Evolutionary conservation across 352 stramenopile genomes (phyloP), one percentile per base, ranked within the genome.

Genomic region (Globisporangium middletonii): DNA sequence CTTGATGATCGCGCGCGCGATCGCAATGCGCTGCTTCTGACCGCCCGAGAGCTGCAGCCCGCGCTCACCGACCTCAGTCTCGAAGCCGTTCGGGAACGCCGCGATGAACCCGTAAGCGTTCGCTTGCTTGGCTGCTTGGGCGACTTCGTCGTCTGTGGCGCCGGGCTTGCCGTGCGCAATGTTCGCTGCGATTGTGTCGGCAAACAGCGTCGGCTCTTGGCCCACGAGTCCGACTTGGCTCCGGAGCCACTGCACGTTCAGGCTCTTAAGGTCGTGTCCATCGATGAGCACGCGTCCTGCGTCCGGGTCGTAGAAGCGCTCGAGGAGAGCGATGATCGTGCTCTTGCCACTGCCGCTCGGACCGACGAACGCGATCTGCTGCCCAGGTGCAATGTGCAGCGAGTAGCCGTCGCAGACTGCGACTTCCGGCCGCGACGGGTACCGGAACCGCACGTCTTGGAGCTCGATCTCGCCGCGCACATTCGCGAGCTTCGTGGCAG

Each of bases 71-170:
- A 98, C 82, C 35, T 86, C 65, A 0, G 94, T 98, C n/a, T 86
- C 71, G 61, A 96, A 97, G 18, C 79, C 77, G 13, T 96, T 68
- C 0, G 93, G 88, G 53, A 69, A 38, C 33, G 33, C 33, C 4
- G 33, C 75, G 56, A 98, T 98, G 63, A 98, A 98, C 35, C 86
- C 73, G 59, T 95, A 92, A 4, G 92, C 91, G 64, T 97, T 97
- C 5, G 57, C 8, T 98, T 77, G 43, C 55, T 27, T 18, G 1
- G 33, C 33, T 9, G 33, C 33, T 38, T 38, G 33, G 33, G 12
- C 33, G 33, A 38, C 33, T 12, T 38, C 33, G 33, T 49, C 38
- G 27, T 90, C 65, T 9, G 65, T 89, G 18, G 84, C 83, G 26
- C 66, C 52, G 13, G 73, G 72, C 30, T 66, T 73, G 3, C 88